Conservation (phyloP, 257 asterid species). For the Striga asiatica region DNA sequence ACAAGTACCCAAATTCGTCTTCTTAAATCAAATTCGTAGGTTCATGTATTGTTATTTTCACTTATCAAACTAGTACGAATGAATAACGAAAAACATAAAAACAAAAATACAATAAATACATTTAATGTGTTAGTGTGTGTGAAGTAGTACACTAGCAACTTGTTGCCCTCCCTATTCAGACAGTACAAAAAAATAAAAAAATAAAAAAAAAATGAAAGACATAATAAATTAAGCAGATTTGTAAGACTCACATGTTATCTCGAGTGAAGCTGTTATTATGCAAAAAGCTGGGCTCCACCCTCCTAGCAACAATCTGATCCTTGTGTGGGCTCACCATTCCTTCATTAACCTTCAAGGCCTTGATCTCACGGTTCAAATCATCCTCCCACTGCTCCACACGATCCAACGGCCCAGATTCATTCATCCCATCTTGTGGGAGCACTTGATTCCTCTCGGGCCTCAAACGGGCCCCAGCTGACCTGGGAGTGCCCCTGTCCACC, state of each 20-base stretch:
- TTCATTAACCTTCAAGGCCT: constrained; percentile 41
- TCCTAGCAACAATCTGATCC: constrained; percentile 32
- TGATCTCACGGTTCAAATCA: constrained; percentile 54
- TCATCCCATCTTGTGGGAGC: constrained; percentile 61
- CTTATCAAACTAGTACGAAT: too few species aligned
- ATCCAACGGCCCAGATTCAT: constrained; percentile 26
- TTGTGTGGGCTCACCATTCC: constrained; percentile 26
- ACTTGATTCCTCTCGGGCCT: constrained; percentile 89
- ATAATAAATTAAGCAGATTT: too few species aligned
- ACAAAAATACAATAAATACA: neutral
- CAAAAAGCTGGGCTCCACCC: constrained; percentile 70
- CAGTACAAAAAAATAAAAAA: too few species aligned
- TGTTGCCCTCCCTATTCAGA: too few species aligned
- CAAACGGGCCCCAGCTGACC: constrained; percentile 36
- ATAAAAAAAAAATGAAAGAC: neutral
- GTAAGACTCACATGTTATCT: constrained; percentile 60
- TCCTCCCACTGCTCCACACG: constrained; percentile 58
- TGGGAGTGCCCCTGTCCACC: constrained; percentile 70
- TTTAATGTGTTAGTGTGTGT: too few species aligned
- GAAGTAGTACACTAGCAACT: too few species aligned
- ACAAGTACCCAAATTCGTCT: too few species aligned
- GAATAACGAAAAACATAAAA: neutral
- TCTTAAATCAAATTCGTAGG: too few species aligned
- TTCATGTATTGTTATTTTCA: neutral
- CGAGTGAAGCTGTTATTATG: constrained; percentile 46